Conservation (phyloP, 345 rosid genomes). For the Gossypium herbaceum region DNA sequence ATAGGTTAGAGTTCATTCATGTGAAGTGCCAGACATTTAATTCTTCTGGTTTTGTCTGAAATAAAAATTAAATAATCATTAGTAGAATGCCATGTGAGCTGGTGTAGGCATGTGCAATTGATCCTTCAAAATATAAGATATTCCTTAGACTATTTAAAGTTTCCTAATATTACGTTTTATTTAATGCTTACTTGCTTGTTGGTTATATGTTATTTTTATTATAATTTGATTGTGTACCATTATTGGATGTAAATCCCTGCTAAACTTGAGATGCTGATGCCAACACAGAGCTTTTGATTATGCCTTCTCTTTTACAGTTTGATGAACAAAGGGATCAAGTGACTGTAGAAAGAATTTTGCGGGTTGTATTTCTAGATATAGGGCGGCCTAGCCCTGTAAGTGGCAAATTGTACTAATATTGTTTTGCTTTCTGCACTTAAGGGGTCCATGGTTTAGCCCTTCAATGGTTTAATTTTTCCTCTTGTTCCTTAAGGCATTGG, state of each 20-base stretch:
- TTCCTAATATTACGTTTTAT: background rate
- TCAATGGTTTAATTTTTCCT: background rate
- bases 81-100: background rate
- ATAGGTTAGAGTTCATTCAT: background rate
- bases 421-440: background rate
- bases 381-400: slow-evolving; percentile 73
- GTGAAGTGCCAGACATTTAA: background rate
- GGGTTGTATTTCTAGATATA: slow-evolving; percentile 72
- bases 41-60: background rate
- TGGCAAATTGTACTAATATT: background rate
- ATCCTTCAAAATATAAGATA: background rate
- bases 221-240: background rate
- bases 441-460: background rate
- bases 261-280: background rate
- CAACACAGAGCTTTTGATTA: background rate
- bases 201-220: background rate
- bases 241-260: background rate
- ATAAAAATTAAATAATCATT: background rate
- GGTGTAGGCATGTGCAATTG: background rate
- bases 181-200: background rate
- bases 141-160: background rate
- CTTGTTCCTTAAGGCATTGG: slow-evolving; percentile 48
- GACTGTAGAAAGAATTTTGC: slow-evolving; percentile 65
- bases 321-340: slow-evolving; percentile 93
- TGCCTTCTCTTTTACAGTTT: slow-evolving; percentile 48